Evolutionary conservation across 2,329 filamentous ascomycete genomes (phyloP), one percentile per base, ranked within the genome.

Genomic region (Fusarium buharicum): DNA sequence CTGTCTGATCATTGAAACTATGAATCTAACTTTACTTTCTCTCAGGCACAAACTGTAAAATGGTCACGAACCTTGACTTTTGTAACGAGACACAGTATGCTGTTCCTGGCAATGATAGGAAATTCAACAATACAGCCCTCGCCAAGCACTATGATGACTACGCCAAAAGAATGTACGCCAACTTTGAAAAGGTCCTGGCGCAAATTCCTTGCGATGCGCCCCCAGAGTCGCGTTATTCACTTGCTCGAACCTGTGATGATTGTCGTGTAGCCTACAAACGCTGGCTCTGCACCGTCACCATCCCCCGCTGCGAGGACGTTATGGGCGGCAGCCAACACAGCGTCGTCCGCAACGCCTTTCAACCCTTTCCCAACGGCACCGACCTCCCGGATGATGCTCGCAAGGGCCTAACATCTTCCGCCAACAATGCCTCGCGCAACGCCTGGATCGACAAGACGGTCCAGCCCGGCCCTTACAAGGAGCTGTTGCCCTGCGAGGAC

Each of bases 221-320:
- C 0, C 78, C 84, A 2, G 88, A 89, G 30, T 86, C 90, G 13
- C 85, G 86, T 63, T 99, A 96, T 78, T 97, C 93, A 1, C 86
- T 98, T 13, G 90, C 87, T 2, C 86, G 88, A 37, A 85, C 77
- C 66, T 99, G 95, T 79, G 76, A 80, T 38, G 85, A 96, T 75
- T 99, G 95, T 76, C 85, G 81, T 14, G 71, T 74, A 1, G 92
- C 92, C 9, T 99, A 99, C 83, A 97, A 96, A 75, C 82, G 88
- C 71, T 99, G 95, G 95, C 87, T 99, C 17, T 99, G 95, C 79
- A 90, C 92, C 20, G 93, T 98, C 24, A 90, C 88, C 14, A 95
- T 99, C 60, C 95, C 95, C 1, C 90, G 93, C 27, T 99, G 95
- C 79, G 89, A 92, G 71, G 94, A 97, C 77, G 95, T 91, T 69